Conservation (phyloP, 192 early-diverging fungal species). For the Phlyctochytrium planicorne region DNA sequence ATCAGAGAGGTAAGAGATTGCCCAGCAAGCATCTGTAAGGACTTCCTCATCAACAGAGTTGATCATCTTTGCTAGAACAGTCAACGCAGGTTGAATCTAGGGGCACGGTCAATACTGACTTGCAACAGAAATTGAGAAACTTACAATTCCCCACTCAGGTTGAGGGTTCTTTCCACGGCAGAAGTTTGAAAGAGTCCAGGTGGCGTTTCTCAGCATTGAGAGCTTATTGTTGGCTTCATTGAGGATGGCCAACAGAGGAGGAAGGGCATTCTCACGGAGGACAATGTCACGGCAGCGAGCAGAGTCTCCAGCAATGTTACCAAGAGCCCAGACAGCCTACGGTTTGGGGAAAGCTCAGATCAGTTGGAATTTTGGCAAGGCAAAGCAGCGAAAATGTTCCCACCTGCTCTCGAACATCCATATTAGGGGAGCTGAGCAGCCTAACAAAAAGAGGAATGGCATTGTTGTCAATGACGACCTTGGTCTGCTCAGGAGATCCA, state of each 20-base stretch:
- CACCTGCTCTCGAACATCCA: slow-evolving; percentile 95
- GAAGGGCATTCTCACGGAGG: slow-evolving; percentile 75
- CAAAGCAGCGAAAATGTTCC: too few relatives aligned
- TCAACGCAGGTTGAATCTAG: slow-evolving; percentile 84
- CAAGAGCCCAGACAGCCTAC: slow-evolving; percentile 96
- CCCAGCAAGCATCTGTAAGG: slow-evolving; percentile 99
- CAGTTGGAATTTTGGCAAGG: slow-evolving; percentile 2
- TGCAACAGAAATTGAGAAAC: too few relatives aligned
- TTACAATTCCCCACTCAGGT: slow-evolving; percentile 80
- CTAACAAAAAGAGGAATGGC: slow-evolving; percentile 92
- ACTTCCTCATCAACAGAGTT: slow-evolving; percentile 92
- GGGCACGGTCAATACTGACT: background rate
- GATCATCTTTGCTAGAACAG: slow-evolving; percentile 87
- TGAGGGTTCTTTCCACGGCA: slow-evolving; percentile 98
- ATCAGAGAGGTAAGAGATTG: slow-evolving; percentile 98
- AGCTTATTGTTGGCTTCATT: slow-evolving; percentile 84
- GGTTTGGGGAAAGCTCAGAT: background rate
- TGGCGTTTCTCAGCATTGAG: slow-evolving; percentile 97
- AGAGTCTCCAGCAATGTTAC: slow-evolving; percentile 98
- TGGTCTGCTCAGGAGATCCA: slow-evolving; percentile 89
- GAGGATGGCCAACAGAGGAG: slow-evolving; percentile 83
- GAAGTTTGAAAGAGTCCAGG: slow-evolving; percentile 99
- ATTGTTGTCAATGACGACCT: slow-evolving; percentile 88
- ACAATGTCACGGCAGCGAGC: slow-evolving; percentile 90
- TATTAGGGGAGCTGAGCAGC: slow-evolving; percentile 75